Evolutionary conservation across 2,329 filamentous ascomycete genomes (phyloP), one percentile per base, ranked within the genome.

Genomic region (Trichoderma semiorbis): DNA sequence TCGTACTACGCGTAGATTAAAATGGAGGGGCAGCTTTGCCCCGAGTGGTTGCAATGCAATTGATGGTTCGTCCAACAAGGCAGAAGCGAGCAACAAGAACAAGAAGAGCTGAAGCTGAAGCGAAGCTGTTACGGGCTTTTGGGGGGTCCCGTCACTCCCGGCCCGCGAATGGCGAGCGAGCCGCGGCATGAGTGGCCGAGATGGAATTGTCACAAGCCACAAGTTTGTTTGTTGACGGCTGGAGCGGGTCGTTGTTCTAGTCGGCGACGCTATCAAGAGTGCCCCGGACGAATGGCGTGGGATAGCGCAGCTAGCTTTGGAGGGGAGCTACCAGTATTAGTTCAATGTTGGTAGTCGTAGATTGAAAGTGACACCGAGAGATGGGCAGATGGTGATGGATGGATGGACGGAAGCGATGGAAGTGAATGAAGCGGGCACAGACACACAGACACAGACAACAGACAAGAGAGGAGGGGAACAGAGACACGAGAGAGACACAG

Each of bases 71-170:
- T 53, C 47, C 21, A 53, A 53, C 43, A 47, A 47, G 43, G 43
- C 43, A 47, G 43, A 47, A 47, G 43, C 43, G n/a, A 47, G 18
- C n/a, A 47, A 21, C 43, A 47, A 47, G 43, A 43, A 18, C 34
- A 36, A 16, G 34, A 36, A 36, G 34, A 47, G 43, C 43, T 47
- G 43, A 47, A 47, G 43, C 43, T 47, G 43, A 47, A 53, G 47
- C 57, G 64, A 67, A 34, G 43, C 47, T 28, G 64, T 18, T 43
- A 30, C 21, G 21, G 47, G 47, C 21, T 18, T 53, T 58, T 34
- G 24, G 64, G 64, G 63, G 64, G 50, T n/a, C 64, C 64, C 64
- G 64, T 67, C 64, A 58, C 64, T 67, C 64, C 64, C 64, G 64
- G 24, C 64, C 63, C 43, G 11, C 39, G 47, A 12, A 50, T 65